These are phyloP conservation scores for Scedosporium aurantiacum DNA, from an alignment of 2,329 filamentous ascomycete genomes.

Conservation along the genomic window DNA sequence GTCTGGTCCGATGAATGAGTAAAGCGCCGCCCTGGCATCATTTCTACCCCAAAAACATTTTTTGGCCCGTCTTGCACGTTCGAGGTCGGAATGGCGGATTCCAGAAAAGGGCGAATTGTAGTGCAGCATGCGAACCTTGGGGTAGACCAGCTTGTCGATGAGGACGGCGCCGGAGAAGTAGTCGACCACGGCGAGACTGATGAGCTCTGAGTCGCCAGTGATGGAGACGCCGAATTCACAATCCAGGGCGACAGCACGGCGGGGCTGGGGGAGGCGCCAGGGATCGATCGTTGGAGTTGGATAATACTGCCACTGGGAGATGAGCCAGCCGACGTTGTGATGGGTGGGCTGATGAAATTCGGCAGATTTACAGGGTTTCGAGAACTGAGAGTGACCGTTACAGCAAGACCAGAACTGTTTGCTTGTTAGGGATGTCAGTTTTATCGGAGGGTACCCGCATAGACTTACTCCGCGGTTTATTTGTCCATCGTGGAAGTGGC, in stretches of 20 bases:
- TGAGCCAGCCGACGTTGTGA: background rate
- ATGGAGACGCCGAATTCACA: slow-evolving; percentile 42
- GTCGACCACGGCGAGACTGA: slow-evolving; percentile 39
- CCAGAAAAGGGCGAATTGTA: slow-evolving; percentile 41
- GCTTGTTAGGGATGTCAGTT: background rate
- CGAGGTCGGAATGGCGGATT: slow-evolving; percentile 28
- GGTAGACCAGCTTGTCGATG: slow-evolving; percentile 39
- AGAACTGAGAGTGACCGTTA: background rate
- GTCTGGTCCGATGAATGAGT: slow-evolving; percentile 29
- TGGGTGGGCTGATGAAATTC: background rate
- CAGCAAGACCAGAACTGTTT: background rate
- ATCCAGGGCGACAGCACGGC: slow-evolving; percentile 32
- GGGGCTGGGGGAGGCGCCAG: background rate
- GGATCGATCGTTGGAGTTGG: background rate
- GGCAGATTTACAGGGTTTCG: background rate
- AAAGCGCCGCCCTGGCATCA: slow-evolving; percentile 29
- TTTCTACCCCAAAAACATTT: slow-evolving; percentile 29
- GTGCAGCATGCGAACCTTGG: slow-evolving; percentile 32
- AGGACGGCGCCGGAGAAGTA: slow-evolving; percentile 37
- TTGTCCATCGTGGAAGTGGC: background rate
- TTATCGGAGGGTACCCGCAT: background rate
- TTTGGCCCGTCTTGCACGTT: slow-evolving; percentile 18
- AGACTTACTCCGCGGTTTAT: background rate
- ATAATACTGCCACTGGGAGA: background rate
- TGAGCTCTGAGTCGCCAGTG: slow-evolving; percentile 35